Evolutionary conservation across 177 flowering plant genomes (phyloP).

Genomic region (Vitis hybrid): DNA sequence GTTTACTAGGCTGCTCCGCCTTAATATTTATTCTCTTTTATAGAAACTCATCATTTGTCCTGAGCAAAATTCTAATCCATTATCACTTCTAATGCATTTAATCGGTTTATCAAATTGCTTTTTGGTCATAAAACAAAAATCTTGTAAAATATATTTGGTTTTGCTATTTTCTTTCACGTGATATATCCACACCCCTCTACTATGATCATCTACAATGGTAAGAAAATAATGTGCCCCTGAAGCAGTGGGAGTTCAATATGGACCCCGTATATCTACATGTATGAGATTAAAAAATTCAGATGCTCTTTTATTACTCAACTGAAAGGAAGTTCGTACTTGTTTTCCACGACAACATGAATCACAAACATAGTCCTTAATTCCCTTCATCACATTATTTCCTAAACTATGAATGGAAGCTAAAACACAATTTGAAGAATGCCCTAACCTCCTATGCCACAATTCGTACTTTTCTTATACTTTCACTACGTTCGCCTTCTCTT

Average conservation of each 20-base stretch:
- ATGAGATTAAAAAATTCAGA: not conserved
- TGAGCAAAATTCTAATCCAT: not conserved
- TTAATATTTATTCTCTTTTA: not conserved
- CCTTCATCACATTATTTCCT: not conserved
- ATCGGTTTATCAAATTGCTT: not conserved
- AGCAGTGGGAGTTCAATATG: not conserved
- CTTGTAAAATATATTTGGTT: too few species aligned
- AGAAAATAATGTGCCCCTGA: not conserved
- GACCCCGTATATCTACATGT: not conserved
- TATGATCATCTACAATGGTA: slow-evolving; percentile 2
- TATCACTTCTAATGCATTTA: not conserved
- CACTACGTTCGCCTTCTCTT: too few species aligned
- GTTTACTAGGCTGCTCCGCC: not conserved
- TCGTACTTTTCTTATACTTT: too few species aligned
- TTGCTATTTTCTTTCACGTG: not conserved
- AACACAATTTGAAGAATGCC: not conserved
- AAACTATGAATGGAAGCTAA: not conserved
- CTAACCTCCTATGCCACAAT: not conserved
- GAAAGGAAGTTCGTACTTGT: not conserved
- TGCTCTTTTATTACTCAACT: not conserved
- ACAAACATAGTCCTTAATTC: not conserved
- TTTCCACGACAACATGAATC: not conserved
- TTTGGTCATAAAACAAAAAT: not conserved
- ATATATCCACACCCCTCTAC: not conserved
- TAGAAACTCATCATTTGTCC: not conserved